A percentile compares a stretch with the other conserved stretches of the same genome.
phyloP scores from a whole-genome alignment of 768 basidiomycete genomes.

The Phanerochaete sordida region DNA sequence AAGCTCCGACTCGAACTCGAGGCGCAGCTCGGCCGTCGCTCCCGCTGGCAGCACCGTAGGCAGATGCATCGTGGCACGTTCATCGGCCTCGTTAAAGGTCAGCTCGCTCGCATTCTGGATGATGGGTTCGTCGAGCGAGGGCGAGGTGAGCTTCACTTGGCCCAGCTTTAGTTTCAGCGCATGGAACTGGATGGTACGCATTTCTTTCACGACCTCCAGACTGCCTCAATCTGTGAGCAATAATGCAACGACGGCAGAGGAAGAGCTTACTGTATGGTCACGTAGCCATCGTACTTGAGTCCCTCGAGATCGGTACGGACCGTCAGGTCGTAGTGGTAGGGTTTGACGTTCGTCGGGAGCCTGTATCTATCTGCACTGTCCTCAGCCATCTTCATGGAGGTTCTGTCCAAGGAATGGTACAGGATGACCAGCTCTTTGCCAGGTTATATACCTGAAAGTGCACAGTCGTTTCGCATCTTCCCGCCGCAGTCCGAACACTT shows the following conservation, averaged over 20 bases:
- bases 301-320: conserved; percentile 79
- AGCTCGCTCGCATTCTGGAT: conserved; percentile 44
- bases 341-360: conserved; percentile 63
- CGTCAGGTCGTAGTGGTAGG: conserved; percentile 75
- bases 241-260: not conserved
- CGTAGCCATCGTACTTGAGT: conserved; percentile 74
- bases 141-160: conserved; percentile 48
- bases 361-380: conserved; percentile 35
- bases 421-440: too few relatives aligned
- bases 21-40: conserved; percentile 64
- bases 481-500: too few relatives aligned
- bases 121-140: conserved; percentile 43
- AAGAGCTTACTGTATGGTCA: conserved; percentile 56
- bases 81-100: conserved; percentile 54
- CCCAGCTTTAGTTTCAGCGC: conserved; percentile 55
- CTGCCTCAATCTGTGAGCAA: conserved; percentile 31
- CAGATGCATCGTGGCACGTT: conserved; percentile 65
- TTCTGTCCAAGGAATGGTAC: too few relatives aligned
- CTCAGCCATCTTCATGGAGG: conserved; percentile 4
- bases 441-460: too few relatives aligned
- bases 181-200: conserved; percentile 64
- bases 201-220: conserved; percentile 59
- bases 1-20: conserved; percentile 67
- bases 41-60: conserved; percentile 56
- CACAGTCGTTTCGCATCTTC: too few relatives aligned